Evolutionary conservation across 129 eudicot species (phyloP), one percentile per base, ranked within the genome.

Genomic region (Pittosporum tobira): DNA sequence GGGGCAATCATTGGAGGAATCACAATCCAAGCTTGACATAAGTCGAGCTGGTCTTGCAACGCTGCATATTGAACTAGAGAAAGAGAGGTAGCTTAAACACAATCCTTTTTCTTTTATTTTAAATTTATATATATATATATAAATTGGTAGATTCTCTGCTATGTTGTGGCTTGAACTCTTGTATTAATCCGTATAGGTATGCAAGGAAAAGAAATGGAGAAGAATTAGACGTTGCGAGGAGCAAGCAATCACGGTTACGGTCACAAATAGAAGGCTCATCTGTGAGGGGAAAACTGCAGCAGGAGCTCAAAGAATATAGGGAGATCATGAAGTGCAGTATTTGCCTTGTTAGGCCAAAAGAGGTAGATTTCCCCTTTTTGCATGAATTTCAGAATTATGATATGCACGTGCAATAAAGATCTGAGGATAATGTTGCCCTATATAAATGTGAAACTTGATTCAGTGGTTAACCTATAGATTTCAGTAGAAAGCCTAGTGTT

Each of bases 311-410:
- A 69, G 96, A 87, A 75, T 93, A 81, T 71, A 84, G 73, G 67
- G 99, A 84, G 56, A 87, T 93, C 71, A 82, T 93, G 40, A 93
- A 87, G 69, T 93, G 99, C 83, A 84, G 93, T 67, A 79, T 87
- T 45, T 93, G 99, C 78, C 88, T 71, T 54, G 99, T 87, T 55
- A 75, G 88, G 73, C 90, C 82, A 47, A 93, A 93, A 77, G 99
- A 93, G 99, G 99, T 87, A 76, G 34, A 6, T 27, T 31, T 10
- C 13, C 20, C 1, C 15, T 53, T 36, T 2, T 18, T 28, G 2
- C 21, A 16, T 44, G 27, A 9, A 16, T n/a, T n/a, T n/a, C n/a
- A n/a, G n/a, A n/a, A n/a, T n/a, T n/a, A n/a, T n/a, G n/a, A n/a
- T n/a, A n/a, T n/a, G n/a, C n/a, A n/a, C n/a, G n/a, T n/a, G n/a